Conservation (phyloP, 2,329 filamentous ascomycete species). For the Calonectria henricotiae region DNA sequence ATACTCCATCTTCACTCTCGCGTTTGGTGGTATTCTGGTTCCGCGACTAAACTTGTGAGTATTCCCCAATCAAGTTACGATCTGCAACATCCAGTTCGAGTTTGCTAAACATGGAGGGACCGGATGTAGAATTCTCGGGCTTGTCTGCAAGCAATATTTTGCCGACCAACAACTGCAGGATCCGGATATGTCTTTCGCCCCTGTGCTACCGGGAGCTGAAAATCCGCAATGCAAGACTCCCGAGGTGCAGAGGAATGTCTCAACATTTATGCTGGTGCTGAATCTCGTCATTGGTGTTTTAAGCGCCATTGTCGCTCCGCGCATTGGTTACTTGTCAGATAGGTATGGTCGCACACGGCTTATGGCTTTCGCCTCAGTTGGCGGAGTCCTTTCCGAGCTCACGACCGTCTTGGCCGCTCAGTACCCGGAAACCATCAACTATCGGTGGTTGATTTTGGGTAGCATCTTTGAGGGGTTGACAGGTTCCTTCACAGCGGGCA, state of each 20-base stretch:
- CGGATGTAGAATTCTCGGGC: slow-evolving; percentile 75
- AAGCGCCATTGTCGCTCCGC: slow-evolving; percentile 86
- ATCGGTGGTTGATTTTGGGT: slow-evolving; percentile 85
- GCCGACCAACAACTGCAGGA: slow-evolving; percentile 75
- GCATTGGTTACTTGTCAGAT: slow-evolving; percentile 89
- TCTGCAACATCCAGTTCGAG: background rate
- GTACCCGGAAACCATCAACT: slow-evolving; percentile 80
- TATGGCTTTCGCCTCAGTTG: slow-evolving; percentile 81
- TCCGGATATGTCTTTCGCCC: slow-evolving; percentile 73
- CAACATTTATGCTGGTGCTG: slow-evolving; percentile 84
- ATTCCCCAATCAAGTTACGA: background rate
- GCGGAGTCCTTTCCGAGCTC: slow-evolving; percentile 82
- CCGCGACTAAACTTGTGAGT: slow-evolving; percentile 86
- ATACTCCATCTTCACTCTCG: slow-evolving; percentile 86
- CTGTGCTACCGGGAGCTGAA: slow-evolving; percentile 77
- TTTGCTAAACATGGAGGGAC: slow-evolving; percentile 37
- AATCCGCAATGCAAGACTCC: slow-evolving; percentile 87
- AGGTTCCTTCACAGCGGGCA: slow-evolving; percentile 90
- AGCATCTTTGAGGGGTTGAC: slow-evolving; percentile 85
- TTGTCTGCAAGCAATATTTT: slow-evolving; percentile 90
- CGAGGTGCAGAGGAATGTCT: slow-evolving; percentile 83
- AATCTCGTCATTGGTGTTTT: slow-evolving; percentile 83
- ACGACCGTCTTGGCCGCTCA: slow-evolving; percentile 85
- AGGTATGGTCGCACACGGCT: slow-evolving; percentile 85
- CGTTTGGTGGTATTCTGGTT: slow-evolving; percentile 88